These are phyloP conservation scores for Globisporangium polare DNA, from an alignment of 352 stramenopile species.

Conservation along the genomic window DNA sequence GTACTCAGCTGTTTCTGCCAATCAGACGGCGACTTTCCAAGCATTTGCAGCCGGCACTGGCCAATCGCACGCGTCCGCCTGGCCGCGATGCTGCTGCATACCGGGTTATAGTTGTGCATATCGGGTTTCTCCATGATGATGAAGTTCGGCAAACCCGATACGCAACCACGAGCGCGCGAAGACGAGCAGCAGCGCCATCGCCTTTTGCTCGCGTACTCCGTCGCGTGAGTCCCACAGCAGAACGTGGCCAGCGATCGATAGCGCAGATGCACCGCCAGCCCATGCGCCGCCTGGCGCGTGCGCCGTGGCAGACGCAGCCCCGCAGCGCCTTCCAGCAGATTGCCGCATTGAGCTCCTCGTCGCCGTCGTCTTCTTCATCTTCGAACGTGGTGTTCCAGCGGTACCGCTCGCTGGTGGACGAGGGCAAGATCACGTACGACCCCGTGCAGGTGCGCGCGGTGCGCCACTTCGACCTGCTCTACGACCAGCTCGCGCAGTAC, in stretches of 20 bases:
- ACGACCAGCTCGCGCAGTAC: conserved; percentile 49
- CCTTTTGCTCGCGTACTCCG: not conserved
- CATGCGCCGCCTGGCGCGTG: conserved; percentile 6
- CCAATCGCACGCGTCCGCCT: too few species aligned
- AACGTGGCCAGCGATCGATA: not conserved
- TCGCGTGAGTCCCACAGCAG: not conserved
- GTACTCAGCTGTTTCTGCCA: too few species aligned
- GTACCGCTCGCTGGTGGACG: conserved; percentile 60
- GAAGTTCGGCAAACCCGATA: not conserved
- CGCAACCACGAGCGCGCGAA: not conserved
- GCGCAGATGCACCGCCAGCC: conserved; percentile 9
- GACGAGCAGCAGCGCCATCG: not conserved
- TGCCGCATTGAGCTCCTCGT: not conserved
- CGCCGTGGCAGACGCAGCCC: conserved; percentile 1
- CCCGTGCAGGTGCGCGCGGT: conserved; percentile 62
- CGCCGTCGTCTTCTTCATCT: not conserved
- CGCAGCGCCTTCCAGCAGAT: conserved; percentile 1
- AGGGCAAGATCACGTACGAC: conserved; percentile 61
- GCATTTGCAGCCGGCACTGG: too few species aligned
- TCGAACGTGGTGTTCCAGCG: conserved; percentile 14
- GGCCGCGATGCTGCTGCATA: too few species aligned
- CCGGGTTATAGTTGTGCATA: too few species aligned
- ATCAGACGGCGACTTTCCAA: too few species aligned
- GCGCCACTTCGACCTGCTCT: conserved; percentile 59
- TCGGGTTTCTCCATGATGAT: too few species aligned